Base-by-base conservation (phyloP, 345 rosid species). In the Brassica nigra region DNA sequence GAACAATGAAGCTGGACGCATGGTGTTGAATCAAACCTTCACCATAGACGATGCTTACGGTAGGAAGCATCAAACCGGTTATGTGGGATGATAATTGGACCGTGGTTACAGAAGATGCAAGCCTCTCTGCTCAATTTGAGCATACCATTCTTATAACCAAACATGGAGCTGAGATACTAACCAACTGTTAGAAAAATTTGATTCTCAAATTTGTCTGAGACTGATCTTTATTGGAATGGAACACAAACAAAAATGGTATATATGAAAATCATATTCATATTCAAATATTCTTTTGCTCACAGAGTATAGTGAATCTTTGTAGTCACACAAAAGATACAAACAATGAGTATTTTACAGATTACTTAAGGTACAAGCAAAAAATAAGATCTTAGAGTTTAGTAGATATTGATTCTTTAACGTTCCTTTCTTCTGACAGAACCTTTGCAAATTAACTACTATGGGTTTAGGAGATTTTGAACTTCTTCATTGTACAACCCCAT, bases 61-160 rank as follows among this genome's bases (percentile, higher is more conserved):
- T 90, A 0, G 97, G 99, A 54, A 92, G 97, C 89, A 83, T 73
- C 68, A 88, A 86, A 69, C 95, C 97, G 8, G 30, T 90, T 16
- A 89, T 88, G 85, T 92, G 99, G 99, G 87, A 92, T 15, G 97
- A 95, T 81, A 71, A 95, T 68, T 92, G 99, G 97, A 95, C 99
- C 1, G 92, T 92, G 71, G 95, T 95, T 5, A 95, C 99, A 0
- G 89, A 91, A 77, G 99, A 95, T 65, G 91, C 91, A 80, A 95
- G 97, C 82, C 86, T 92, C 59, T 92, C 99, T 58, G 97, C 97
- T 0, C 99, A 95, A 83, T 95, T 95, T 39, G 97, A 95, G 82
- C 99, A 95, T 84, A 95, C 95, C 2, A 90, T 92, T 84, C 88
- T 92, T 16, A 90, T 95, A 55, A 92, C 97, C 16, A 61, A 83